These are phyloP conservation scores for Chaetomium strumarium DNA, from an alignment of 2,329 filamentous ascomycete species.

Conservation along the genomic window DNA sequence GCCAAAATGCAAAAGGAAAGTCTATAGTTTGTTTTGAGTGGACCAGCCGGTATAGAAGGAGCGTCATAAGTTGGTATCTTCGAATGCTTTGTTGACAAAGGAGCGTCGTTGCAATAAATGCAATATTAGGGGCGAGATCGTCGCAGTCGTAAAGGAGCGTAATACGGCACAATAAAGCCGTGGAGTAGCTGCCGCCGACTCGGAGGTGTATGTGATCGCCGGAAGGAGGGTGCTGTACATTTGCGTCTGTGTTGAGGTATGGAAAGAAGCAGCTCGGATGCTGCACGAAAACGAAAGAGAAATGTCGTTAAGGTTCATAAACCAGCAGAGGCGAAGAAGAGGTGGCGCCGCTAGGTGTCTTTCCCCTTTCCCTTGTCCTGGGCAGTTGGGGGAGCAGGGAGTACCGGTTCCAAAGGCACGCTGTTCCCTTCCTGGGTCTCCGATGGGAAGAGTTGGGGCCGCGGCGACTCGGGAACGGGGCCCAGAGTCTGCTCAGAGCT, in stretches of 20 bases:
- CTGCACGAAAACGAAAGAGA: slow-evolving; percentile 21
- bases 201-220: slow-evolving; percentile 20
- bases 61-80: slow-evolving; percentile 39
- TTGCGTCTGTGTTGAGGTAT: slow-evolving; percentile 31
- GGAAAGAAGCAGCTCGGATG: slow-evolving; percentile 27
- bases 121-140: slow-evolving; percentile 19
- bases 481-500: slow-evolving; percentile 40
- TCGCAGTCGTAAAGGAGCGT: slow-evolving; percentile 35
- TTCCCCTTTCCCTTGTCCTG: slow-evolving; percentile 31
- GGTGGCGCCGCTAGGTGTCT: slow-evolving; percentile 21
- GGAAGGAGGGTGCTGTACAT: slow-evolving; percentile 31
- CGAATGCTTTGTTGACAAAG: slow-evolving; percentile 26
- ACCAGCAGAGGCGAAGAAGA: slow-evolving; percentile 2
- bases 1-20: slow-evolving; percentile 34
- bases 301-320: slow-evolving; percentile 20
- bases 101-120: slow-evolving; percentile 29
- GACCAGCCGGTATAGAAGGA: slow-evolving; percentile 33
- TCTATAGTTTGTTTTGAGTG: slow-evolving; percentile 32
- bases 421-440: slow-evolving; percentile 34
- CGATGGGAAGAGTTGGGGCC: slow-evolving; percentile 31
- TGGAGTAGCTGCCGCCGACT: slow-evolving; percentile 19
- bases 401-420: slow-evolving; percentile 31
- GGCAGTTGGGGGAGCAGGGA: slow-evolving; percentile 31
- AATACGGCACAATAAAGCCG: slow-evolving; percentile 21
- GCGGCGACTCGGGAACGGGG: slow-evolving; percentile 41